phyloP scores from a whole-genome alignment of 2,329 filamentous ascomycete species.

The Penicillium digitatum region DNA sequence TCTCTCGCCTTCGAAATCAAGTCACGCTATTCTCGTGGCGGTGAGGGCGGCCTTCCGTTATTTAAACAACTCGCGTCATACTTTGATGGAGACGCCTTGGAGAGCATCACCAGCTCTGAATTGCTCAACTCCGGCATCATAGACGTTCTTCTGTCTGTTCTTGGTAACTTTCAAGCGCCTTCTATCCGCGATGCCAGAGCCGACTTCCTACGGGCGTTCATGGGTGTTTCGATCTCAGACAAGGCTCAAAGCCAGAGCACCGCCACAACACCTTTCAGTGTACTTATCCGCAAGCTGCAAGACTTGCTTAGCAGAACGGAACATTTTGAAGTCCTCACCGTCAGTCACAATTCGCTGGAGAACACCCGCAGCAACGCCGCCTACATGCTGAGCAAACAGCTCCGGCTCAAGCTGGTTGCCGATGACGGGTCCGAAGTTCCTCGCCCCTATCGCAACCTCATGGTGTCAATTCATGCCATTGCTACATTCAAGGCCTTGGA shows the following conservation, averaged over 20 bases:
- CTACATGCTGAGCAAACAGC: constrained; percentile 94
- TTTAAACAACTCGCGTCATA: constrained; percentile 75
- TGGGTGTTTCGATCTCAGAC: constrained; percentile 63
- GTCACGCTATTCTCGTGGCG: constrained; percentile 58
- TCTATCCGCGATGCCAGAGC: constrained; percentile 60
- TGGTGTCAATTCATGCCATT: constrained; percentile 98
- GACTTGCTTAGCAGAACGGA: constrained; percentile 94
- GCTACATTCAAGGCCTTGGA: constrained; percentile 96
- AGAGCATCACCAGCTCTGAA: constrained; percentile 94
- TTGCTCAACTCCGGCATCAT: constrained; percentile 88
- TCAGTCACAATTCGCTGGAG: constrained; percentile 87
- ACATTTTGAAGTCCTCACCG: constrained; percentile 95
- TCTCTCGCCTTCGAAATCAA: constrained; percentile 68
- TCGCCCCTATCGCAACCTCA: constrained; percentile 81
- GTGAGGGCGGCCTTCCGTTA: constrained; percentile 56
- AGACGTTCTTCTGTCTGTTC: constrained; percentile 73
- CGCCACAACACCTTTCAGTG: constrained; percentile 78
- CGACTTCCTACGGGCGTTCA: constrained; percentile 87
- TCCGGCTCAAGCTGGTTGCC: constrained; percentile 80
- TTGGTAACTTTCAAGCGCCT: constrained; percentile 61
- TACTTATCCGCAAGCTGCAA: constrained; percentile 89
- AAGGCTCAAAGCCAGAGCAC: constrained; percentile 62
- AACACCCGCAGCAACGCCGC: constrained; percentile 85
- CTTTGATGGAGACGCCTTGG: constrained; percentile 82
- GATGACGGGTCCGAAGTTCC: constrained; percentile 87